Evolutionary conservation across 2,329 filamentous ascomycete species (phyloP).

Genomic region (Colletotrichum nymphaeae): DNA sequence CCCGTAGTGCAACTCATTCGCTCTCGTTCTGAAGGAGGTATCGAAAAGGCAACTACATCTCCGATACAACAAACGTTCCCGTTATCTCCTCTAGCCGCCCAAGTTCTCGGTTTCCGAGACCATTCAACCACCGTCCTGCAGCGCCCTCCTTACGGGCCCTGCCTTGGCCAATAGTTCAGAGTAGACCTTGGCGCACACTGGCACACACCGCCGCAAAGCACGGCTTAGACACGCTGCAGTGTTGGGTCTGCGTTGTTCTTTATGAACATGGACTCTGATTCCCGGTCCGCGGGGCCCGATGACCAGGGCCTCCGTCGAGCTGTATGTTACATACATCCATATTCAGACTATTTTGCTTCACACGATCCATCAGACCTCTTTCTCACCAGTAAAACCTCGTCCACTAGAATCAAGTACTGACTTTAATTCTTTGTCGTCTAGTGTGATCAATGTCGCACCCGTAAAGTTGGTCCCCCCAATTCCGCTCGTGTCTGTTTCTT

Average conservation of each 20-base stretch:
- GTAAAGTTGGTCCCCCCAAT: slow-evolving; percentile 50
- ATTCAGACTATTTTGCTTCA: slow-evolving; percentile 10
- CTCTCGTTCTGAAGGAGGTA: neutral
- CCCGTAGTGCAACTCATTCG: neutral
- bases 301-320: slow-evolving; percentile 48
- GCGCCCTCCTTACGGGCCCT: neutral
- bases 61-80: neutral
- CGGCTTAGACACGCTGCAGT: neutral
- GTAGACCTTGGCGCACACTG: neutral
- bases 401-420: slow-evolving; percentile 30
- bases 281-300: slow-evolving; percentile 43
- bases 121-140: neutral
- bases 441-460: slow-evolving; percentile 58
- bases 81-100: neutral
- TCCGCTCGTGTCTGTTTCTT: neutral
- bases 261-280: slow-evolving; percentile 29
- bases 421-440: slow-evolving; percentile 38
- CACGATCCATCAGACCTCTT: neutral
- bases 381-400: neutral
- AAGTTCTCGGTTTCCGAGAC: neutral
- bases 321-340: slow-evolving; percentile 44
- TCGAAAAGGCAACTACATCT: neutral
- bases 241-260: neutral
- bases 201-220: neutral
- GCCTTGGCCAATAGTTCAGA: neutral